Conservation (phyloP, 2,329 filamentous ascomycete genomes). For the Aspergillus sp. region DNA sequence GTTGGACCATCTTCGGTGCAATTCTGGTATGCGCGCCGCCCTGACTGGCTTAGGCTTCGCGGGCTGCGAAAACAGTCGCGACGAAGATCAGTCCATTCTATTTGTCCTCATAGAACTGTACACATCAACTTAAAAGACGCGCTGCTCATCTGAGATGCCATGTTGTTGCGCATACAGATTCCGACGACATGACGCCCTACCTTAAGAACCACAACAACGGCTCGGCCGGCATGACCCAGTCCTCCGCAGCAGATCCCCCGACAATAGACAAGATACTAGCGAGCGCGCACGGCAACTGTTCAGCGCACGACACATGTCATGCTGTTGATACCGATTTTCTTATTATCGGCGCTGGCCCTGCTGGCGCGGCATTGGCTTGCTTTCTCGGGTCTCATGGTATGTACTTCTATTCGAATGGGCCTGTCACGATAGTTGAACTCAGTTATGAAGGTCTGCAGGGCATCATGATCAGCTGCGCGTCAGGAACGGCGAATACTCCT, state of each 20-base stretch:
- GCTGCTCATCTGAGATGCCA: neutral
- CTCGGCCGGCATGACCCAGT: too few relatives aligned
- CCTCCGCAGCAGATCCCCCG: neutral
- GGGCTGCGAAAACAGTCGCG: neutral
- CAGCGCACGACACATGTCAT: neutral
- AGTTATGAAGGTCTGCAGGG: constrained; percentile 45
- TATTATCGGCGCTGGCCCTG: constrained; percentile 53
- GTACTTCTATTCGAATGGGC: neutral
- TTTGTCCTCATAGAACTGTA: neutral
- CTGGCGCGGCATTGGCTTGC: constrained; percentile 54
- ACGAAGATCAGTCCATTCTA: neutral
- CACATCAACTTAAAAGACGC: neutral
- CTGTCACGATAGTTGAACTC: constrained; percentile 1
- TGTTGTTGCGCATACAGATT: neutral
- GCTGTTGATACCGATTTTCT: constrained; percentile 43
- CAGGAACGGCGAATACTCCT: constrained; percentile 55
- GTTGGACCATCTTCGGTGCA: neutral
- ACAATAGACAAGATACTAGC: too few relatives aligned
- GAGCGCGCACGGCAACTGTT: neutral
- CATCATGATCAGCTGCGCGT: constrained; percentile 51
- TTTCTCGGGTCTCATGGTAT: constrained; percentile 51
- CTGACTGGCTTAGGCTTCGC: neutral
- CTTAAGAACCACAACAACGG: neutral
- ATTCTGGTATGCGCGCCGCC: neutral
- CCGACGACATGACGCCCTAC: neutral